phyloP scores from a whole-genome alignment of 805 yeast species.

The Saccharomyces paradoxus region DNA sequence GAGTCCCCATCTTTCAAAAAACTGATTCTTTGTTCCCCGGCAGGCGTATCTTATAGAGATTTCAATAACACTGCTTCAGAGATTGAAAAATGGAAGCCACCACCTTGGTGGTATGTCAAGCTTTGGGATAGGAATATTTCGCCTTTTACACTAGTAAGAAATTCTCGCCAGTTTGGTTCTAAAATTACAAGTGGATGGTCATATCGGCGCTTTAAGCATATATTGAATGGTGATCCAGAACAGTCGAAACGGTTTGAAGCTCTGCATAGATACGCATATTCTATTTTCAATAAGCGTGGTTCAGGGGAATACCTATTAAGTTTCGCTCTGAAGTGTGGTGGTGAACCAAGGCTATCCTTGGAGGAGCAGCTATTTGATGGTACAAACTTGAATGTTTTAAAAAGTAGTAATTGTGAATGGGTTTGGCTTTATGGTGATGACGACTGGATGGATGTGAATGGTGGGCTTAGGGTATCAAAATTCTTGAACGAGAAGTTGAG shows the following conservation, averaged over 20 bases:
- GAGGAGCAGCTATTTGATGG: conserved; percentile 23
- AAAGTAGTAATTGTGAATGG: conserved; percentile 51
- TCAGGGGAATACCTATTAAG: conserved; percentile 90
- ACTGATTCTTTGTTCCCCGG: conserved; percentile 80
- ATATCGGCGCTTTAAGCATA: conserved; percentile 62
- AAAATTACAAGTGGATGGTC: conserved; percentile 86
- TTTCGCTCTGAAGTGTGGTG: conserved; percentile 83
- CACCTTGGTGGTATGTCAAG: conserved; percentile 71
- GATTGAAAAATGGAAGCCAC: conserved; percentile 15
- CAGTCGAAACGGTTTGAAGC: conserved; percentile 25
- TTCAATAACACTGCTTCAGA: conserved; percentile 36
- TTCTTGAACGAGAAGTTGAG: conserved; percentile 15
- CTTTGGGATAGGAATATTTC: conserved; percentile 84
- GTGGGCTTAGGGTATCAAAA: conserved; percentile 31
- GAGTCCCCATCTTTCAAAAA: conserved; percentile 51
- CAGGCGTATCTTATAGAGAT: conserved; percentile 46
- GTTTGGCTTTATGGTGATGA: conserved; percentile 80
- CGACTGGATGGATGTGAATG: conserved; percentile 57
- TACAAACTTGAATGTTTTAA: conserved; percentile 11
- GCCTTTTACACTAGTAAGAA: conserved; percentile 75
- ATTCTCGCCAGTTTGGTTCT: conserved; percentile 77
- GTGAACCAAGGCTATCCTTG: conserved; percentile 74
- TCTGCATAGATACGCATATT: conserved; percentile 73
- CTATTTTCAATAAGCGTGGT: conserved; percentile 78
- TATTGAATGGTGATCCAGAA: conserved; percentile 32